Conservation (phyloP, 106 monocot genomes). For the Triglochin maritima region DNA sequence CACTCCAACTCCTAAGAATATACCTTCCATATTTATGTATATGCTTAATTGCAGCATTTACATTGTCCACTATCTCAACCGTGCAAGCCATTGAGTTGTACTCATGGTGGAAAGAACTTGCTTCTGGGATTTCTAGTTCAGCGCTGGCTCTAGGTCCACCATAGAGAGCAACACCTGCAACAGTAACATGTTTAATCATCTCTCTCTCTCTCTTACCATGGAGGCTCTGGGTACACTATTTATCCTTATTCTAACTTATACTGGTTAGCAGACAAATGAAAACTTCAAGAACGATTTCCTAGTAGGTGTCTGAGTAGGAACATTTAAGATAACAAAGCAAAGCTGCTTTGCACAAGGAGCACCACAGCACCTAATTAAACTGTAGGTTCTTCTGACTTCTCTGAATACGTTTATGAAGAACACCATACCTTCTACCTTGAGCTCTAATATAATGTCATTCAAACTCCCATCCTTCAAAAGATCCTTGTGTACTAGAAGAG, state of each 20-base stretch:
- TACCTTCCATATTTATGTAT: conserved; percentile 90
- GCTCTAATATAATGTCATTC: conserved; percentile 39
- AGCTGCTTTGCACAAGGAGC: too few relatives aligned
- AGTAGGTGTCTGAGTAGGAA: too few relatives aligned
- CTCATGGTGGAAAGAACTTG: conserved; percentile 67
- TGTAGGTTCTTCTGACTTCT: too few relatives aligned
- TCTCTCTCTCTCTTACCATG: too few relatives aligned
- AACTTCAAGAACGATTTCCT: too few relatives aligned
- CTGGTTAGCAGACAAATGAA: too few relatives aligned
- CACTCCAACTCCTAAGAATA: too few relatives aligned
- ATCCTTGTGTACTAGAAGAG: conserved; percentile 70
- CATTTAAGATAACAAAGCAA: too few relatives aligned
- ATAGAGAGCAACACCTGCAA: conserved; percentile 54
- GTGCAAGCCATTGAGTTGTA: conserved; percentile 87
- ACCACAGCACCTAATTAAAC: too few relatives aligned
- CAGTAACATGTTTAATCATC: neutral
- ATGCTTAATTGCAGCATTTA: conserved; percentile 74
- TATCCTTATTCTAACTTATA: too few relatives aligned
- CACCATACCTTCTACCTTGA: conserved; percentile 48
- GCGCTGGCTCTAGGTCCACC: conserved; percentile 63
- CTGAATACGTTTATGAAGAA: neutral
- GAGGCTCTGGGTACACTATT: too few relatives aligned
- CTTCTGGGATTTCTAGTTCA: conserved; percentile 46
- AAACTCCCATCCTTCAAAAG: conserved; percentile 37
- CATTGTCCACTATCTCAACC: conserved; percentile 80